A percentile compares a stretch with the other conserved stretches of the same genome.
phyloP scores from a whole-genome alignment of 2,329 filamentous ascomycete species.

The Apiospora aurea region DNA sequence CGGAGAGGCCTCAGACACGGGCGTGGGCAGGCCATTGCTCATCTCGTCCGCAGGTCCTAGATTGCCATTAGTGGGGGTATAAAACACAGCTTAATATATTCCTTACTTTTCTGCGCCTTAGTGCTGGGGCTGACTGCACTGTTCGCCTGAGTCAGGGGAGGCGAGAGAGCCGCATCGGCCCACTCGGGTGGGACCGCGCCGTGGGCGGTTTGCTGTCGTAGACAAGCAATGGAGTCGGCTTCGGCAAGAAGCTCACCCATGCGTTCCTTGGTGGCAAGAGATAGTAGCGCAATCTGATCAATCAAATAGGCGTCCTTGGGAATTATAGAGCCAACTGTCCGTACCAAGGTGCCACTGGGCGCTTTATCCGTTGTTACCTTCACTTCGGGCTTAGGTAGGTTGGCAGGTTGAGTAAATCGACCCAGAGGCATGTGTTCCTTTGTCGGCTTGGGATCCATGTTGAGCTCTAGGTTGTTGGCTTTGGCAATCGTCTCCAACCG shows the following conservation, averaged over 20 bases:
- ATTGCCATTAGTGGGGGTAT: slow-evolving; percentile 45
- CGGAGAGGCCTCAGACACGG: slow-evolving; percentile 56
- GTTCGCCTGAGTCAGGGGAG: slow-evolving; percentile 41
- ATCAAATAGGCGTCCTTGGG: slow-evolving; percentile 78
- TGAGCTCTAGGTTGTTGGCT: slow-evolving; percentile 64
- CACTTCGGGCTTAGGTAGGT: slow-evolving; percentile 59
- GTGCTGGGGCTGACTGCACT: slow-evolving; percentile 60
- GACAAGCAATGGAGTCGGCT: slow-evolving; percentile 72
- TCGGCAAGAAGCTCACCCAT: slow-evolving; percentile 80
- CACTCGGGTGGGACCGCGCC: slow-evolving; percentile 81
- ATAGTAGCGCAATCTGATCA: slow-evolving; percentile 83
- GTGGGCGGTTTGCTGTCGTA: slow-evolving; percentile 79
- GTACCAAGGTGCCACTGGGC: slow-evolving; percentile 66
- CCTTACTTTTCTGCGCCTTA: slow-evolving; percentile 67
- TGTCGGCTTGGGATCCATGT: slow-evolving; percentile 58
- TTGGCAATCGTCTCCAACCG: slow-evolving; percentile 64
- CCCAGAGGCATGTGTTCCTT: slow-evolving; percentile 51
- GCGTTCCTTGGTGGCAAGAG: slow-evolving; percentile 82
- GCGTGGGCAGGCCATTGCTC: slow-evolving; percentile 51
- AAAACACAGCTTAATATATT: slow-evolving; percentile 26
- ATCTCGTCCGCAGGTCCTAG: slow-evolving; percentile 46
- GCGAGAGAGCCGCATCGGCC: slow-evolving; percentile 68
- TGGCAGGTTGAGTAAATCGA: slow-evolving; percentile 56
- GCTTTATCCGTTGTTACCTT: slow-evolving; percentile 63
- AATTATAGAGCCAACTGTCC: slow-evolving; percentile 72